Conservation (phyloP, 805 yeast species). For the Ogataea dorogensis region DNA sequence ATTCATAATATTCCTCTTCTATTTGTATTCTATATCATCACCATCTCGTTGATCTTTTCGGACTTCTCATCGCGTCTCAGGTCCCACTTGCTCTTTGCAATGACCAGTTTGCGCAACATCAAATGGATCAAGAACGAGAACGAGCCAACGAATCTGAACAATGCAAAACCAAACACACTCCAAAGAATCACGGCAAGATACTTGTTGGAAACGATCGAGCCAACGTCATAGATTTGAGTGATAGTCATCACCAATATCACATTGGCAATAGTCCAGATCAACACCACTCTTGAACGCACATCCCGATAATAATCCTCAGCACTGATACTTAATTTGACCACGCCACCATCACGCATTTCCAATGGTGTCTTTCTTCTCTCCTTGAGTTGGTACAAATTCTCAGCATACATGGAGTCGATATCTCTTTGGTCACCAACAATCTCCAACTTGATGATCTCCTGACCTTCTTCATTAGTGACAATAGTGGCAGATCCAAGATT, state of each 20-base stretch:
- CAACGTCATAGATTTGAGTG: constrained; percentile 74
- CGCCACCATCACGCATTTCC: constrained; percentile 43
- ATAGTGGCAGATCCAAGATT: constrained; percentile 80
- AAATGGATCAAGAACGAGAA: constrained; percentile 57
- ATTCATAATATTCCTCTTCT: neutral
- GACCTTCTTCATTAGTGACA: constrained; percentile 76
- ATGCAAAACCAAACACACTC: constrained; percentile 86
- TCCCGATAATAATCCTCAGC: constrained; percentile 91
- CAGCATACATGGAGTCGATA: constrained; percentile 79
- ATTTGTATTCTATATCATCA: constrained; percentile 11
- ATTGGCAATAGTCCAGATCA: constrained; percentile 88
- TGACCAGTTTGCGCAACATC: constrained; percentile 32
- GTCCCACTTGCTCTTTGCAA: constrained; percentile 34
- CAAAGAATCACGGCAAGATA: constrained; percentile 84
- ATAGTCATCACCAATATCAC: constrained; percentile 81
- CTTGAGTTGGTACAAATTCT: constrained; percentile 67
- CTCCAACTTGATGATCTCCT: constrained; percentile 79
- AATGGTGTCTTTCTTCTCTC: constrained; percentile 64
- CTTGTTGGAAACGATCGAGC: constrained; percentile 62
- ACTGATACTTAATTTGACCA: constrained; percentile 38
- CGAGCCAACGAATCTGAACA: constrained; percentile 83
- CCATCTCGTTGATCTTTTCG: constrained; percentile 22
- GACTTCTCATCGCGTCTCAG: constrained; percentile 17
- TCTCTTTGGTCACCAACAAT: constrained; percentile 68
- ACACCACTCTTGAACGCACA: constrained; percentile 92